phyloP scores from a whole-genome alignment of 2,329 filamentous ascomycete species.

The Leptographium radiaticola region DNA sequence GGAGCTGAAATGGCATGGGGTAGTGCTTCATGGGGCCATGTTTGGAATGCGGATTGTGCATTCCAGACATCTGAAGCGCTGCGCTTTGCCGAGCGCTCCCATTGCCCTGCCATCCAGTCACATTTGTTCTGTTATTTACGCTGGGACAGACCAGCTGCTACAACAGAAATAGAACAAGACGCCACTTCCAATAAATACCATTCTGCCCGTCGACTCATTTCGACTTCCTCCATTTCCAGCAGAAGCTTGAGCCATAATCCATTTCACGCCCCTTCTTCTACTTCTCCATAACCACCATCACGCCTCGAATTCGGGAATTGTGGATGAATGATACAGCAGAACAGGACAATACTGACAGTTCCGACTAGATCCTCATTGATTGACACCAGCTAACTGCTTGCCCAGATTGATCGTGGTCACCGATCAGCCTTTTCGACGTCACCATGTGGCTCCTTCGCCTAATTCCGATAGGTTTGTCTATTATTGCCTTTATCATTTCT shows the following conservation, averaged over 20 bases:
- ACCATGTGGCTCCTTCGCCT: not conserved
- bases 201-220: not conserved
- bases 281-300: no score
- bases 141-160: not conserved
- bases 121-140: not conserved
- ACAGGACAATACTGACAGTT: no score
- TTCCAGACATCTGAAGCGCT: not conserved
- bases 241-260: no score
- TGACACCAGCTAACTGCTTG: no score
- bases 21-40: not conserved
- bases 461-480: conserved; percentile 20
- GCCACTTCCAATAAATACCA: not conserved
- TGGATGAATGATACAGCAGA: no score
- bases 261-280: no score
- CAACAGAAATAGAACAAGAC: not conserved
- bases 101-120: conserved; percentile 1
- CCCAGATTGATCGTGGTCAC: no score
- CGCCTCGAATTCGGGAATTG: no score
- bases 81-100: not conserved
- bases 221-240: no score
- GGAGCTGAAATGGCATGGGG: no score
- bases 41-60: not conserved
- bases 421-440: no score
- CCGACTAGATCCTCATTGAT: no score
- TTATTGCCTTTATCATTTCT: conserved; percentile 22